Conservation (phyloP, 2,329 filamentous ascomycete species). For the Apiospora saccharicola region DNA sequence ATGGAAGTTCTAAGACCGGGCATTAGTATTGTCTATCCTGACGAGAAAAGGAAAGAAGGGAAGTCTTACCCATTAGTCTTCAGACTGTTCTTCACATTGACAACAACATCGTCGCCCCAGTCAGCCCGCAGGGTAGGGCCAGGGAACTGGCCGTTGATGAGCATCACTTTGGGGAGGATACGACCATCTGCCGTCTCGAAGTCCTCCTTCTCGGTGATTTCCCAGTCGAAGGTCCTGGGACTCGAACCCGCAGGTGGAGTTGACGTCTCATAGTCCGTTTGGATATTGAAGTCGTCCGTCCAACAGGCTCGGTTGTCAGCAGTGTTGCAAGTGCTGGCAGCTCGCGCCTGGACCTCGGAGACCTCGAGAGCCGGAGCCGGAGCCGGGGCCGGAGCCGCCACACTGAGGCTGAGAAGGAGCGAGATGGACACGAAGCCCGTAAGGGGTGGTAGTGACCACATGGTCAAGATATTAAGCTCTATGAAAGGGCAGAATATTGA, state of each 20-base stretch:
- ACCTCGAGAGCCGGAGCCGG: not conserved
- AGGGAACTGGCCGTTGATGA: slow-evolving; percentile 71
- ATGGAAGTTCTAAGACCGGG: slow-evolving; percentile 44
- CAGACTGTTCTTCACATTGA: slow-evolving; percentile 76
- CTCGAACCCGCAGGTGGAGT: slow-evolving; percentile 31
- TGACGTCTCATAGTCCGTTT: slow-evolving; percentile 37
- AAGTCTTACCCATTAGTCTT: slow-evolving; percentile 49
- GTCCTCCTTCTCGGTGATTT: slow-evolving; percentile 35
- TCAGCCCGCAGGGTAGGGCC: slow-evolving; percentile 71
- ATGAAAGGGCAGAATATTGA: not conserved
- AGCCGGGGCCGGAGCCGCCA: slow-evolving; percentile 15
- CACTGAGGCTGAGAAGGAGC: slow-evolving; percentile 24
- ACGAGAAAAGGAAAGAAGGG: slow-evolving; percentile 31
- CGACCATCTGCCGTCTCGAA: slow-evolving; percentile 37
- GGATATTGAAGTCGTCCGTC: slow-evolving; percentile 35
- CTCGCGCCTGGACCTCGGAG: not conserved
- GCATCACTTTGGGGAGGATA: slow-evolving; percentile 51
- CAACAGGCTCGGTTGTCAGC: slow-evolving; percentile 37
- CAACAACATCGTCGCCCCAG: slow-evolving; percentile 68
- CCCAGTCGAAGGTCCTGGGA: slow-evolving; percentile 33
- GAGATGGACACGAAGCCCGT: slow-evolving; percentile 23
- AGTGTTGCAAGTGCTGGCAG: slow-evolving; percentile 24
- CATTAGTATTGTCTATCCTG: not conserved
- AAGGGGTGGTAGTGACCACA: slow-evolving; percentile 25
- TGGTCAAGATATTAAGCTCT: slow-evolving; percentile 5